Base-by-base conservation (phyloP, 108 stramenopile genomes). In the Nitzschia inconspicua region DNA sequence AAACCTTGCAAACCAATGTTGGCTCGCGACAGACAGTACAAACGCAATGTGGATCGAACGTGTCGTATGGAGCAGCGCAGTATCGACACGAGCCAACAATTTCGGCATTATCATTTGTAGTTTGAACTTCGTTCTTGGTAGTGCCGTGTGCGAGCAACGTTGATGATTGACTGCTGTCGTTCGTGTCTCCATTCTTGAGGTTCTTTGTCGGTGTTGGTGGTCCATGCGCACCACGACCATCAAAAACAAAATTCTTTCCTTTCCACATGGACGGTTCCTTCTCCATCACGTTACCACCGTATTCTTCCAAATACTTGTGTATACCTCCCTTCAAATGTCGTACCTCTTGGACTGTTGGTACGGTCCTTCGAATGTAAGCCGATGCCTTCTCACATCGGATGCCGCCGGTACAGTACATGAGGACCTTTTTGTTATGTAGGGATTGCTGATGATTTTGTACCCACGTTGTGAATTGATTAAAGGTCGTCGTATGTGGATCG, bases 401-500 rank as follows among this genome's bases (percentile, higher is more conserved):
- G 3, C 96, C 96, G 4, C 68, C 96, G 3, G 94, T 97, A 62
- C 96, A 95, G 64, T 97, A 92, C 85, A 95, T 88, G n/a, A 94
- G 68, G 25, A 93, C 75, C 26, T 70, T 70, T 37, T 78, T 82
- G 0, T 61, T 69, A 14, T 58, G 37, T 2, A 84, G 62, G 29
- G 47, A 40, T 13, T 47, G 51, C 27, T 60, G 30, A 53, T 78
- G 58, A 7, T 79, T 40, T 11, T 68, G 22, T 0, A 86, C 81
- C 85, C 81, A 83, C 22, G 44, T 60, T 9, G 80, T 73, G 47
- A 85, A 85, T 57, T 82, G 78, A 43, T 60, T 57, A 44, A 68
- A 72, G 13, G 76, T 79, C 25, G 73, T 80, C 0, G 84, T 86
- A 24, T 61, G 44, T 4, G 80, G 80, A 48, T 82, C 72, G 4